Evolutionary conservation across 495 filamentous ascomycete species (phyloP), one percentile per base, ranked within the genome.

Genomic region (Haplographium delicatum): DNA sequence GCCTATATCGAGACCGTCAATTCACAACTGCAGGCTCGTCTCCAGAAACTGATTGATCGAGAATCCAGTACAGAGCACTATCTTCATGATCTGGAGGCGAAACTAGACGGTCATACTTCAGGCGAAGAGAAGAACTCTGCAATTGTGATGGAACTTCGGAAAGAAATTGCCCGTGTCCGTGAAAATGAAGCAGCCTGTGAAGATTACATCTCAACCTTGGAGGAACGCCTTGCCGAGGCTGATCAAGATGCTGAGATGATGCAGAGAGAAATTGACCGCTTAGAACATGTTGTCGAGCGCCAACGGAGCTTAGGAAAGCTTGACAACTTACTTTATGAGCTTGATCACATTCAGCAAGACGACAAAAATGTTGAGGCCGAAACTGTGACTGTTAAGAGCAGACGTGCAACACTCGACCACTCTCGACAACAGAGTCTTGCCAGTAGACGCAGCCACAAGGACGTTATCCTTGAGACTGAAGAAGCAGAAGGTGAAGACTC

Each of bases 201-300:
- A 61, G 91, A 96, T 46, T 99, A 99, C 62, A 97, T 99, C 40
- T 91, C 93, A 3, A 97, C 91, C 2, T 72, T 99, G 27, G 93
- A 99, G 66, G 93, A 97, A 65, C 84, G 93, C 15, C 79, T 99
- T 13, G 94, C 94, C 0, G 93, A 99, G 67, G 81, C 89, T 4
- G 93, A 99, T 59, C 91, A 96, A 62, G 94, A 99, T 60, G 83
- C 88, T 61, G 93, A 97, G 61, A 65, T 95, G 48, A 95, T 97
- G 91, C 89, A 96, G 68, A 85, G 90, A 22, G 93, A 99, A 63
- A 86, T 99, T 58, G 84, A 94, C 64, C 82, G 91, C 30, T 72
- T 99, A 27, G 91, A 96, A 65, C 88, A 96, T 68, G 89, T 97
- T 19, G 79, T 99, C 42, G 91, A 97, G 61, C 88, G 94, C 40